A percentile compares a stretch with the other conserved stretches of the same genome.
Evolutionary conservation across 2,329 filamentous ascomycete genomes (phyloP).

Genomic region (Dothidotthia symphoricarpi): DNA sequence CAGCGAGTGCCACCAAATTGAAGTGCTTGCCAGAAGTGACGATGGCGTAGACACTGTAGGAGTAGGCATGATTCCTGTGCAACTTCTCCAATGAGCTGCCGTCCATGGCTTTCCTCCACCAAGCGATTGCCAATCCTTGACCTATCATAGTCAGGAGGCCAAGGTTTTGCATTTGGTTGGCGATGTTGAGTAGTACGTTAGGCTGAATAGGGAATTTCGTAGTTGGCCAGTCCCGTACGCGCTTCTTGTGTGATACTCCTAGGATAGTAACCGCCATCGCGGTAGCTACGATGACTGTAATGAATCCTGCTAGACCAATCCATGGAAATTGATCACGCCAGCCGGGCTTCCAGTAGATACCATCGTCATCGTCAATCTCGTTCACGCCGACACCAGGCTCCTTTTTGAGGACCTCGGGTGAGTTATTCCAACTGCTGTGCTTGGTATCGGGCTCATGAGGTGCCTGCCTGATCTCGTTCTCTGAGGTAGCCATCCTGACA

Average conservation of each 20-base stretch:
- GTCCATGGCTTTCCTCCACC: slow-evolving; percentile 25
- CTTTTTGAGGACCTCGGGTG: slow-evolving; percentile 4
- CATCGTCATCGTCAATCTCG: slow-evolving; percentile 13
- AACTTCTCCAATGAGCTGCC: slow-evolving; percentile 20
- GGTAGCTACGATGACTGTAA: slow-evolving; percentile 19
- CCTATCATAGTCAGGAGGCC: slow-evolving; percentile 22
- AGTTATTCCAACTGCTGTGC: background rate
- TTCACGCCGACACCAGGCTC: slow-evolving; percentile 7
- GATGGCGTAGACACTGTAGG: slow-evolving; percentile 25
- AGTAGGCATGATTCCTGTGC: slow-evolving; percentile 25
- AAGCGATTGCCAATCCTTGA: slow-evolving; percentile 26
- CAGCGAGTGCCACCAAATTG: slow-evolving; percentile 25
- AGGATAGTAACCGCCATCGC: slow-evolving; percentile 19
- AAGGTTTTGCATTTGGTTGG: slow-evolving; percentile 25
- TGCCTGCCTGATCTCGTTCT: slow-evolving; percentile 2
- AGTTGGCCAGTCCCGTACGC: slow-evolving; percentile 21
- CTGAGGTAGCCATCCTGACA: background rate
- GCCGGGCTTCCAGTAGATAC: slow-evolving; percentile 26
- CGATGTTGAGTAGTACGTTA: slow-evolving; percentile 28
- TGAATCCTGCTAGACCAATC: slow-evolving; percentile 20
- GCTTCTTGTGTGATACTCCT: slow-evolving; percentile 12
- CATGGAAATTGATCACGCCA: slow-evolving; percentile 24
- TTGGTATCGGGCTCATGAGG: background rate
- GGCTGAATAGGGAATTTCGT: slow-evolving; percentile 19
- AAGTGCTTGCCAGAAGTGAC: slow-evolving; percentile 21